These are phyloP conservation scores for Salvia rosmarinus DNA, from an alignment of 257 asterid species.

Conservation along the genomic window DNA sequence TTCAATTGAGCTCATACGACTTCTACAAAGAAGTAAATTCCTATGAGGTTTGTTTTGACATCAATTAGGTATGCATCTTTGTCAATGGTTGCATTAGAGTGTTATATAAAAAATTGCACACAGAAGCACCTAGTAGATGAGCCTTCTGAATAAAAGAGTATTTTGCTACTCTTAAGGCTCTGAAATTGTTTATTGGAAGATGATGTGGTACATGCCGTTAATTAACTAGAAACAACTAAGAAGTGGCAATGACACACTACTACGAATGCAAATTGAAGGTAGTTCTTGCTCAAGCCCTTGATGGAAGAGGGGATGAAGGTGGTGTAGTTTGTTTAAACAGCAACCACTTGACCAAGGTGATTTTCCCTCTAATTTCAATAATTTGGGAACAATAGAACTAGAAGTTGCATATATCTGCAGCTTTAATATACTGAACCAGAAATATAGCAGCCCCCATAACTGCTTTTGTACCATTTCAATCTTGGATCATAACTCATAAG, in stretches of 20 bases:
- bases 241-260: not conserved
- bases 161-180: not conserved
- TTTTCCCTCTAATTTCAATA: not conserved
- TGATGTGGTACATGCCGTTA: not conserved
- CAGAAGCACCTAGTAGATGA: not conserved
- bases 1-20: not conserved
- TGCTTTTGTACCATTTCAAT: not conserved
- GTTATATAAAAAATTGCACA: not conserved
- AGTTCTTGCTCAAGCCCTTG: not conserved
- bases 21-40: not conserved
- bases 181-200: not conserved
- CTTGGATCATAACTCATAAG: not conserved
- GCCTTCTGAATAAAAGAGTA: not conserved
- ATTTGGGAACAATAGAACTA: not conserved
- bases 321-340: not conserved
- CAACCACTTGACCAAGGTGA: not conserved
- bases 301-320: not conserved
- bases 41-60: not conserved
- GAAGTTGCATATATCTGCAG: not conserved
- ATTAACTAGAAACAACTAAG: not conserved
- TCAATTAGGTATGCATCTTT: not conserved
- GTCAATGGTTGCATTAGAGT: not conserved
- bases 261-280: not conserved
- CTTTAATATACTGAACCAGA: not conserved
- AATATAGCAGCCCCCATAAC: conserved; percentile 2